Percentiles rank a stretch among this genome's conserved stretches.
Evolutionary conservation across 2,329 filamentous ascomycete genomes (phyloP).

Genomic region (Kalmusia sp.): DNA sequence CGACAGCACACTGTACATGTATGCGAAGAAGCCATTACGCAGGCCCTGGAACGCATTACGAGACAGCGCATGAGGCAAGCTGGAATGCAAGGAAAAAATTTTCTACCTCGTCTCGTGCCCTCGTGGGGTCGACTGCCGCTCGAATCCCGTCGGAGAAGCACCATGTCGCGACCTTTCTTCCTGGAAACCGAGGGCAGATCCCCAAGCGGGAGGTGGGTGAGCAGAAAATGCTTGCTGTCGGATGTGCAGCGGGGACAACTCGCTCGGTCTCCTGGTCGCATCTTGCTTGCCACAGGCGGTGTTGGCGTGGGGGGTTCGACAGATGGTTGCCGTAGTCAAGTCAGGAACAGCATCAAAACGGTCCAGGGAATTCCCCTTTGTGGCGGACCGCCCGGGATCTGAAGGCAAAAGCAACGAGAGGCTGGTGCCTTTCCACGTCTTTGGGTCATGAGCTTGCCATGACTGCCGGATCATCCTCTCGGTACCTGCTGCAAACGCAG

Average conservation of each 20-base stretch:
- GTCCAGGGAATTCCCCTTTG: constrained; percentile 22
- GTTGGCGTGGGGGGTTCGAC: constrained; percentile 36
- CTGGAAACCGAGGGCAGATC: constrained; percentile 1
- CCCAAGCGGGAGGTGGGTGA: neutral
- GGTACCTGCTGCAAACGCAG: constrained; percentile 17
- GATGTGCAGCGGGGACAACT: constrained; percentile 4
- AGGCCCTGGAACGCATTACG: constrained; percentile 22
- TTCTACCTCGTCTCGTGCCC: constrained; percentile 30
- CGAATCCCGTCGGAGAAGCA: constrained; percentile 11
- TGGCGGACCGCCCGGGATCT: constrained; percentile 25
- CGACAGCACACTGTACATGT: constrained; percentile 21
- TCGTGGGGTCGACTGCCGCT: neutral
- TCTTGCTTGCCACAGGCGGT: constrained; percentile 25
- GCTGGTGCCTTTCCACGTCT: constrained; percentile 28
- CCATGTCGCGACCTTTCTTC: neutral
- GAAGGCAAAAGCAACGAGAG: constrained; percentile 39
- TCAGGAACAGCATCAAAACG: constrained; percentile 39
- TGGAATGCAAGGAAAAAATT: constrained; percentile 28
- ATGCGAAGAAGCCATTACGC: constrained; percentile 10
- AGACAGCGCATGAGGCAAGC: constrained; percentile 24
- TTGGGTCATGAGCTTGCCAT: constrained; percentile 23
- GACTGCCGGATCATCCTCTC: constrained; percentile 29
- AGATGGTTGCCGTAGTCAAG: constrained; percentile 24
- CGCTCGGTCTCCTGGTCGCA: constrained; percentile 14
- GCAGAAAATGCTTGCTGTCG: constrained; percentile 4